phyloP scores from a whole-genome alignment of 169 alveolate genomes.

The Plasmodium blacklocki region DNA sequence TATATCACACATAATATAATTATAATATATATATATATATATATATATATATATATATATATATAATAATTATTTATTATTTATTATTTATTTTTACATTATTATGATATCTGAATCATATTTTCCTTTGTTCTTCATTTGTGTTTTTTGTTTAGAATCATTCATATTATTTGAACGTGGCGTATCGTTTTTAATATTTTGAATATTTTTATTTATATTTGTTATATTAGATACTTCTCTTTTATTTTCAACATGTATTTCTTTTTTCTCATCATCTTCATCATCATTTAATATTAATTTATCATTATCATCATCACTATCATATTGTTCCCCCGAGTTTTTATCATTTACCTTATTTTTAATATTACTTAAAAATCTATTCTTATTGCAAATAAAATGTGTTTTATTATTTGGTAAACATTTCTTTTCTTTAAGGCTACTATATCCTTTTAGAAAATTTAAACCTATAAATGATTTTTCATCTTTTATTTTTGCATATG shows the following conservation, averaged over 20 bases:
- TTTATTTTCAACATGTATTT: neutral
- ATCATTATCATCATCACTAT: constrained; percentile 51
- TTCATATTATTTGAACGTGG: neutral
- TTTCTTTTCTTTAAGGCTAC: neutral
- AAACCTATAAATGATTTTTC: neutral
- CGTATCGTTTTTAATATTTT: neutral
- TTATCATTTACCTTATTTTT: neutral
- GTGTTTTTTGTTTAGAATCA: neutral
- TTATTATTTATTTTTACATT: constrained; percentile 19
- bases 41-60: neutral
- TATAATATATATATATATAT: neutral
- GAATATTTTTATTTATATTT: neutral
- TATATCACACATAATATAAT: neutral
- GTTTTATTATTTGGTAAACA: neutral
- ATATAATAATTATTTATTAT: neutral
- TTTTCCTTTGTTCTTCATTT: constrained; percentile 26
- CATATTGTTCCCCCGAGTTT: neutral
- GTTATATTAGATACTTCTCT: neutral
- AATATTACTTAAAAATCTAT: constrained; percentile 9
- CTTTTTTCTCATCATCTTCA: constrained; percentile 12
- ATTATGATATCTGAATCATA: constrained; percentile 36
- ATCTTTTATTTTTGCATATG: neutral
- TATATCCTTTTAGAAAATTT: constrained; percentile 6
- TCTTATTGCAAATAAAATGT: constrained; percentile 6
- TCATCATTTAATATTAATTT: constrained; percentile 25